phyloP scores from a whole-genome alignment of 805 yeast genomes.

The Metschnikowia henanensis region DNA sequence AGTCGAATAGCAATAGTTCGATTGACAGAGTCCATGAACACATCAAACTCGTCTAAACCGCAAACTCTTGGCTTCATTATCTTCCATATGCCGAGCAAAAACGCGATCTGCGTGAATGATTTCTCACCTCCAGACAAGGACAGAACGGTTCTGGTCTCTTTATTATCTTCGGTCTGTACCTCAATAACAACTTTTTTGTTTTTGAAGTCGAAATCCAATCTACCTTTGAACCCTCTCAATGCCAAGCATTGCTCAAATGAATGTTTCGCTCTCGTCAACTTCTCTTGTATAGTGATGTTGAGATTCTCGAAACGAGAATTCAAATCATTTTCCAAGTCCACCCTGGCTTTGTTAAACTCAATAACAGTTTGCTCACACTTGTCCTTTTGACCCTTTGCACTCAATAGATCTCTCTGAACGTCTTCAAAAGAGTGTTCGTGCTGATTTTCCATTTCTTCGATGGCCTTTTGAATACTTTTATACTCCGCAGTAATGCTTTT shows the following conservation, averaged over 20 bases:
- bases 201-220: conserved; percentile 59
- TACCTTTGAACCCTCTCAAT: conserved; percentile 73
- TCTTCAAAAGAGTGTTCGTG: conserved; percentile 58
- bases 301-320: conserved; percentile 33
- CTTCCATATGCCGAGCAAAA: conserved; percentile 88
- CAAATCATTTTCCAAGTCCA: conserved; percentile 29
- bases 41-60: conserved; percentile 96
- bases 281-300: conserved; percentile 32
- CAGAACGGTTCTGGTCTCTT: conserved; percentile 64
- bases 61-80: conserved; percentile 85
- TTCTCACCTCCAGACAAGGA: conserved; percentile 97
- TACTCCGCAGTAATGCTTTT: conserved; percentile 53
- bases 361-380: conserved; percentile 42
- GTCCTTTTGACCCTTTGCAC: conserved; percentile 42
- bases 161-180: conserved; percentile 61
- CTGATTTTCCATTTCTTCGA: conserved; percentile 51
- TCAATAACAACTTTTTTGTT: conserved; percentile 52
- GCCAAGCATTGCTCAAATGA: conserved; percentile 59
- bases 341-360: conserved; percentile 29
- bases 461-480: conserved; percentile 42
- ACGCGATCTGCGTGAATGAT: conserved; percentile 88
- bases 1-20: conserved; percentile 75
- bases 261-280: conserved; percentile 31
- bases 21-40: conserved; percentile 94
- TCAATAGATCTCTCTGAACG: conserved; percentile 48